phyloP scores from a whole-genome alignment of 2,329 filamentous ascomycete genomes.

The Epichloe aotearoae region DNA sequence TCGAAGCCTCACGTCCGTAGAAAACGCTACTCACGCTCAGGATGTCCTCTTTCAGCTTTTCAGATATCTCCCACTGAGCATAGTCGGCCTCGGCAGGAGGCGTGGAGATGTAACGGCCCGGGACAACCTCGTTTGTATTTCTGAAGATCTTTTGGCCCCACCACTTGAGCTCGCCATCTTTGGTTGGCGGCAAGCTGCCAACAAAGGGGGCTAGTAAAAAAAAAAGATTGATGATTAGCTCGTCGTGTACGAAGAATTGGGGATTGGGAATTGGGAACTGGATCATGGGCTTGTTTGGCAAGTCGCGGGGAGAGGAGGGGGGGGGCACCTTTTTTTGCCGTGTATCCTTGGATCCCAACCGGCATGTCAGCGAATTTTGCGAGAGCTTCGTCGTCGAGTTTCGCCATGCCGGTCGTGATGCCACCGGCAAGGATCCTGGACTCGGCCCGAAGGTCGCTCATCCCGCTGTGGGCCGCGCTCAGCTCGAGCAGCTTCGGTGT shows the following conservation, averaged over 20 bases:
- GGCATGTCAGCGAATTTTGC: conserved; percentile 35
- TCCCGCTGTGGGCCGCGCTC: conserved; percentile 33
- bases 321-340: conserved; percentile 17
- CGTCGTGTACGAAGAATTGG: too few species aligned
- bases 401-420: conserved; percentile 44
- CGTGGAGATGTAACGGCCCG: conserved; percentile 40
- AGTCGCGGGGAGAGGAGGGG: too few species aligned
- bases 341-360: conserved; percentile 29
- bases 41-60: conserved; percentile 43
- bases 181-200: conserved; percentile 42
- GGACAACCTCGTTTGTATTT: conserved; percentile 38
- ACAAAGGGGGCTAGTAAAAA: conserved; percentile 38
- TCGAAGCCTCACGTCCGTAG: conserved; percentile 41
- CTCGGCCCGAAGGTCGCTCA: conserved; percentile 35
- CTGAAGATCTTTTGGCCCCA: conserved; percentile 48
- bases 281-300: too few species aligned
- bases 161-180: conserved; percentile 40
- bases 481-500: conserved; percentile 42
- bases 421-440: conserved; percentile 44
- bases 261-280: too few species aligned
- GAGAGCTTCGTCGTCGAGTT: conserved; percentile 33
- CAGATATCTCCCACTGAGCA: conserved; percentile 47
- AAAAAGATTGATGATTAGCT: too few species aligned
- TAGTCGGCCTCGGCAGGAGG: conserved; percentile 45
- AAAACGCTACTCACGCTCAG: conserved; percentile 41